Evolutionary conservation across 768 basidiomycete species (phyloP), one percentile per base, ranked within the genome.

Genomic region (Harrya chromipes): DNA sequence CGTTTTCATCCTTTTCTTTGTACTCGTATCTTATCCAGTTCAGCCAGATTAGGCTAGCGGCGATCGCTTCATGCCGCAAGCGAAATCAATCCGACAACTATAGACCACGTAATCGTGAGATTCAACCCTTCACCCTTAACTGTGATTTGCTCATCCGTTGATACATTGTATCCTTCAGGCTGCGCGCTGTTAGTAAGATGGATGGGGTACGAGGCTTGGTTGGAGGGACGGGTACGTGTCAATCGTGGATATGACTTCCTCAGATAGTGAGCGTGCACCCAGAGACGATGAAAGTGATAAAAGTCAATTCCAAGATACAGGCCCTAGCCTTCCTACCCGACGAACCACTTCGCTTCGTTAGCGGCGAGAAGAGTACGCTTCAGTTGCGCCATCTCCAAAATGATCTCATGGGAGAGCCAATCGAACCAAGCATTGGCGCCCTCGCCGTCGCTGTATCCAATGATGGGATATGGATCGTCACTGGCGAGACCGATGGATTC

Each of bases 401-500:
- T 27, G 10, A 20, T 10, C 14, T 58, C 6, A 46, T 59, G 46
- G 57, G 57, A 27, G 46, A 58, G 21, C 11, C 24, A 8, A 43
- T 58, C 16, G 57, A 40, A 5, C 41, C 49, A 12, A 39, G 12
- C 10, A 34, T 23, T 37, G 34, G 37, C 12, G 29, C 37, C 12
- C 46, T 59, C 5, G 45, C 52, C 12, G 40, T 58, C 19, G 52
- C 52, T 2, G n/a, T 38, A 40, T 59, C 57, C 34, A 33, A 7
- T 4, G 57, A 54, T 38, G 57, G 57, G 21, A 11, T 13, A 1
- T 31, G 39, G 48, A 27, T 58, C 26, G 43, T 54, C 12, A 54
- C 33, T 21, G 56, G 57, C 9, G 3, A 51, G 4, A 38, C 26
- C 0, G 36, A 58, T n/a, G 51, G 56, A 13, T 24, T 54, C 13